A percentile compares a stretch with the other conserved stretches of the same genome.
Conservation (phyloP, 768 basidiomycete genomes). For the Rhizopogon sp. region DNA sequence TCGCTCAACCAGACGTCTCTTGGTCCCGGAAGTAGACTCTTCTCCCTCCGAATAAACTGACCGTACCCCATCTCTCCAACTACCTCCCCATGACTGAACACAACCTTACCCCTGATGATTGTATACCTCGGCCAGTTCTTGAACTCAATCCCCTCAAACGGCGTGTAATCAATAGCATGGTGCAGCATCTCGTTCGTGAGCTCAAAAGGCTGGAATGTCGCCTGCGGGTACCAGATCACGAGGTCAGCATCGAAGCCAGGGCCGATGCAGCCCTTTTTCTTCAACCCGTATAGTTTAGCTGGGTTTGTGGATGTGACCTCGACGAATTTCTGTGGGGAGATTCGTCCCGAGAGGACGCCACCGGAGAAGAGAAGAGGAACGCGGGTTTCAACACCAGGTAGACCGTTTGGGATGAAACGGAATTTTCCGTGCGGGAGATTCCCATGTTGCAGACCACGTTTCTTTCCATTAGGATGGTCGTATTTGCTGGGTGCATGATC, state of each 20-base stretch:
- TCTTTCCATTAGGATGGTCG: constrained; percentile 23
- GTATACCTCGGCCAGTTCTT: constrained; percentile 29
- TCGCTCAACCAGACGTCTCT: constrained; percentile 7
- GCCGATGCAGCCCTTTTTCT: constrained; percentile 28
- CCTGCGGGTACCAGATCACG: constrained; percentile 22
- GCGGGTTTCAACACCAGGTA: constrained; percentile 30
- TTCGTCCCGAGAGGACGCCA: constrained; percentile 25
- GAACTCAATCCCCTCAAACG: constrained; percentile 28
- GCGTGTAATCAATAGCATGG: constrained; percentile 28
- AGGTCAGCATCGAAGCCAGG: constrained; percentile 30
- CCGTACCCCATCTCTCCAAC: constrained; percentile 8
- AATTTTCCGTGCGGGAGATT: constrained; percentile 25
- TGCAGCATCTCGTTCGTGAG: constrained; percentile 22
- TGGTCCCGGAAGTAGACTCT: constrained; percentile 6
- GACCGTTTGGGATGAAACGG: constrained; percentile 27
- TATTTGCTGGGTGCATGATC: constrained; percentile 29
- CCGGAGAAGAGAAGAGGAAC: constrained; percentile 24
- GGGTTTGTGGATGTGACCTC: constrained; percentile 28
- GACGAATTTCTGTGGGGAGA: constrained; percentile 27
- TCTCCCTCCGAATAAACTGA: constrained; percentile 4
- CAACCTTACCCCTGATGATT: constrained; percentile 11
- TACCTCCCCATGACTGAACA: constrained; percentile 11
- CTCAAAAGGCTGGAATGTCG: constrained; percentile 5
- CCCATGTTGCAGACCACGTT: constrained; percentile 12
- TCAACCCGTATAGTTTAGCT: constrained; percentile 30